Evolutionary conservation across 352 stramenopile species (phyloP).

Genomic region (Plasmopara halstedii): DNA sequence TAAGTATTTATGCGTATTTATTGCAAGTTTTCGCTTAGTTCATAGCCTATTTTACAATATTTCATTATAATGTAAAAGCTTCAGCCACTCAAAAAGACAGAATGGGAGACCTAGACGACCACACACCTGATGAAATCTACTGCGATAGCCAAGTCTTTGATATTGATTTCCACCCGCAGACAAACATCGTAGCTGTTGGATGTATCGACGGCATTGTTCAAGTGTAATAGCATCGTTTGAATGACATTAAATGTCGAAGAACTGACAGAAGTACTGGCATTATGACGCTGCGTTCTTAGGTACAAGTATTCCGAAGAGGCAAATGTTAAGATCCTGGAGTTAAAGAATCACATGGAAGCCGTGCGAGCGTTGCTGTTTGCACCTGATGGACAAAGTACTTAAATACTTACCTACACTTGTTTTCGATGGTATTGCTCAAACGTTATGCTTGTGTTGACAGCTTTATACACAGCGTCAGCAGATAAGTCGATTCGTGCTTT

Average conservation of each 20-base stretch:
- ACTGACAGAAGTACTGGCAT: background rate
- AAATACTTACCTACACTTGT: background rate
- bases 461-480: slow-evolving; percentile 64
- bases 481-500: slow-evolving; percentile 82
- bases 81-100: slow-evolving; percentile 16
- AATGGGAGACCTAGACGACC: slow-evolving; percentile 63
- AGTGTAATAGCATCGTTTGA: slow-evolving; percentile 38
- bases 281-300: slow-evolving; percentile 18
- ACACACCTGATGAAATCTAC: slow-evolving; percentile 72
- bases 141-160: slow-evolving; percentile 75
- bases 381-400: slow-evolving; percentile 68
- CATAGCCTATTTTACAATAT: background rate
- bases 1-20: slow-evolving; percentile 15
- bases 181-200: slow-evolving; percentile 64
- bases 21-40: slow-evolving; percentile 16
- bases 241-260: no score
- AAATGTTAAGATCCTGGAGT: slow-evolving; percentile 61
- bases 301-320: slow-evolving; percentile 75
- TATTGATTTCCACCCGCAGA: slow-evolving; percentile 76
- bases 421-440: slow-evolving; percentile 2
- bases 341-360: slow-evolving; percentile 72
- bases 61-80: background rate
- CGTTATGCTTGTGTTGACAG: slow-evolving; percentile 19
- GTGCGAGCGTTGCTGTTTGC: slow-evolving; percentile 62
- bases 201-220: slow-evolving; percentile 73